Conservation (phyloP, 495 filamentous ascomycete species). For the Cercophora samala region DNA sequence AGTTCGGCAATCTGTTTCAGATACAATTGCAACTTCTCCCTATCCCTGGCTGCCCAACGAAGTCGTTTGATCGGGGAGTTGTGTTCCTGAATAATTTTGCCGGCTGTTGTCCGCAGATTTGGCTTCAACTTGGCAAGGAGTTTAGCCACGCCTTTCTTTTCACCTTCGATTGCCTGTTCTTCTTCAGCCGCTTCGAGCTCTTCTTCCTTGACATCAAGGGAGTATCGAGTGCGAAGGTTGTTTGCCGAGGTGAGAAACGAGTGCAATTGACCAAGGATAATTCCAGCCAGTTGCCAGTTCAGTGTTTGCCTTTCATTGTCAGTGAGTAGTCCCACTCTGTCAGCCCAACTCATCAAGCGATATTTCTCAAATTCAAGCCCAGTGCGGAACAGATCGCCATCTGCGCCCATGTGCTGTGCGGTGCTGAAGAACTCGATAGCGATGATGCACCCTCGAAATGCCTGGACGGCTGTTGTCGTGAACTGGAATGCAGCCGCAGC, state of each 20-base stretch:
- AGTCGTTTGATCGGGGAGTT: conserved; percentile 25
- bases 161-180: not conserved
- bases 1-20: conserved; percentile 9
- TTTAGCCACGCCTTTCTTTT: not conserved
- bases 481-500: conserved; percentile 13
- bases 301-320: conserved; percentile 21
- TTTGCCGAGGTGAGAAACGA: conserved; percentile 20
- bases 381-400: conserved; percentile 27
- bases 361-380: conserved; percentile 33
- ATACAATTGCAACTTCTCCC: conserved; percentile 25
- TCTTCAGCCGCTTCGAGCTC: not conserved
- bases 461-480: conserved; percentile 7
- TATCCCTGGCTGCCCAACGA: conserved; percentile 32
- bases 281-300: conserved; percentile 28
- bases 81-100: conserved; percentile 26
- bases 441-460: conserved; percentile 25
- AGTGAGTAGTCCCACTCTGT: conserved; percentile 21
- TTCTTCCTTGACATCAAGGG: not conserved
- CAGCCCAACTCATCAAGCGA: conserved; percentile 29
- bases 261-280: conserved; percentile 26
- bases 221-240: conserved; percentile 22
- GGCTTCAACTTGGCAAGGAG: conserved; percentile 23
- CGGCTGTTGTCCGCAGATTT: conserved; percentile 17
- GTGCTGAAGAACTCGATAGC: conserved; percentile 32
- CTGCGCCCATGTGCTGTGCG: conserved; percentile 27